Evolutionary conservation across 2,329 filamentous ascomycete genomes (phyloP), one percentile per base, ranked within the genome.

Genomic region (Aspergillus sojae): DNA sequence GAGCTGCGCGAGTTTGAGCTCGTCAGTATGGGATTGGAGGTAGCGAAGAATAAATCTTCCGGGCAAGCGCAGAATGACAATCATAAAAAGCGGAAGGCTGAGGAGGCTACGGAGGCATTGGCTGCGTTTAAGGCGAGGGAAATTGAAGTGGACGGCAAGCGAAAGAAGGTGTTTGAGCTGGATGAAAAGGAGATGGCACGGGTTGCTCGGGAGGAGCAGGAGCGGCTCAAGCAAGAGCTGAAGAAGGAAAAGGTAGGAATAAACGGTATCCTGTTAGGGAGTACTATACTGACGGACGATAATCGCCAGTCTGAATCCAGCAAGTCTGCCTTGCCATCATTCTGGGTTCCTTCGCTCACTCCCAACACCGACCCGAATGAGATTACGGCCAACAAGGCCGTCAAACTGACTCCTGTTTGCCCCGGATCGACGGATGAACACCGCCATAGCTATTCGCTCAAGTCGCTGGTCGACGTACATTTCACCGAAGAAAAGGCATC

Each of bases 281-380:
- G 21, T 23, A 34, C 32, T 39, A 19, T 23, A n/a, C 52, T 55
- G n/a, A 58, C 41, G 39, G n/a, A 30, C 62, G 23, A 57, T 30
- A 10, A 39, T 16, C 16, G 11, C 16, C 61, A 80, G 74, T 76
- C 75, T 60, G 78, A 88, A 73, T 85, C 88, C 3, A 82, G 85
- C 10, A 91, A 90, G 77, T 85, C 87, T 1, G 85, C 85, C 19
- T 80, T 97, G 0, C 92, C 93, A 0, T 96, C 93, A 0, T 98
- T 98, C 80, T 98, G 94, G 95, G 90, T 94, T 14, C 94, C 93
- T 0, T 92, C 91, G 0, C 86, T 94, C 62, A 96, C 91, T 0
- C 93, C 93, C 0, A 83, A 84, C 0, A 85, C 84, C 43, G 86
- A 86, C 54, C 80, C 83, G 56, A 81, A 84, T 58, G 81, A 88